phyloP scores from a whole-genome alignment of 2,329 filamentous ascomycete species.

The Penicillium fuscoglaucum region DNA sequence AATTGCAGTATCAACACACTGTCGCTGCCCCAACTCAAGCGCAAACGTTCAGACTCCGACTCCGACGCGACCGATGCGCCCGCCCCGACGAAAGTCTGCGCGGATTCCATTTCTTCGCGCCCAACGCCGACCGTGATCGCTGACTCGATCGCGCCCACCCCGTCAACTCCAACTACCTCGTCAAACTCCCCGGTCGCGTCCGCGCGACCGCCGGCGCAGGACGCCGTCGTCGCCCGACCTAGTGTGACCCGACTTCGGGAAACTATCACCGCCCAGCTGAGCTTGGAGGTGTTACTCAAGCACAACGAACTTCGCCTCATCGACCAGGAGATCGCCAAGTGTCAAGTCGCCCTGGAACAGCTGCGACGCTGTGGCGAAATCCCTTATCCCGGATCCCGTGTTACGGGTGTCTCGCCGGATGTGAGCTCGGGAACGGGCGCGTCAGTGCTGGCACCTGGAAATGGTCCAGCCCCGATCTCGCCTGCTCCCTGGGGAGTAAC shows the following conservation, averaged over 20 bases:
- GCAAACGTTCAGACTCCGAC: constrained; percentile 57
- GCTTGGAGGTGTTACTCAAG: constrained; percentile 88
- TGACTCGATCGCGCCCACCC: constrained; percentile 2
- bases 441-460: constrained; percentile 62
- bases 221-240: constrained; percentile 22
- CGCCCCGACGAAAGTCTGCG: constrained; percentile 34
- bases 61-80: constrained; percentile 46
- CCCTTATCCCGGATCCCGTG: constrained; percentile 75
- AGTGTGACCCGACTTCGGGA: constrained; percentile 60
- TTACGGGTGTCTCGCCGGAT: constrained; percentile 59
- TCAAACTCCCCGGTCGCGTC: constrained; percentile 18
- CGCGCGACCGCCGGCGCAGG: constrained; percentile 19
- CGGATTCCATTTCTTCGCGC: constrained; percentile 23
- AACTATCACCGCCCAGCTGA: constrained; percentile 80
- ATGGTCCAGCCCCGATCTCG: constrained; percentile 69
- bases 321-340: constrained; percentile 94
- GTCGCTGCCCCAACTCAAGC: constrained; percentile 54
- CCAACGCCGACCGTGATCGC: constrained; percentile 10
- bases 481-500: constrained; percentile 87
- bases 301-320: constrained; percentile 92
- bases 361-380: constrained; percentile 88
- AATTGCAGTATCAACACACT: constrained; percentile 35
- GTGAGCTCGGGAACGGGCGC: constrained; percentile 74
- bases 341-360: constrained; percentile 89
- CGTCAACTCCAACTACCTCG: constrained; percentile 8